These are phyloP conservation scores for Saccharomycopsis sp. DNA, from an alignment of 805 yeast genomes.

Conservation along the genomic window DNA sequence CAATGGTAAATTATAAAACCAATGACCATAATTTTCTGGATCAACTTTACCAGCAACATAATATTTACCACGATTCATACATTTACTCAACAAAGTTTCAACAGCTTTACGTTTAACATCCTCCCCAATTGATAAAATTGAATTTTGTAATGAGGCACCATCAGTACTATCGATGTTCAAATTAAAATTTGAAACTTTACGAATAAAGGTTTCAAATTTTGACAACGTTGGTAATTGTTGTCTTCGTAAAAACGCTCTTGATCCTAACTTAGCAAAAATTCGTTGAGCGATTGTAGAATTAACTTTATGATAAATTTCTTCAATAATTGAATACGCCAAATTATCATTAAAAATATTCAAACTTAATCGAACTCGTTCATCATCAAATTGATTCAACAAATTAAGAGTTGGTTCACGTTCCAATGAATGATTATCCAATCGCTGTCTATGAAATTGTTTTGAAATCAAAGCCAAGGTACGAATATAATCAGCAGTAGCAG, in stretches of 20 bases:
- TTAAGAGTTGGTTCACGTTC: slow-evolving; percentile 47
- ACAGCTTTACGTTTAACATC: slow-evolving; percentile 59
- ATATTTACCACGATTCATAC: slow-evolving; percentile 81
- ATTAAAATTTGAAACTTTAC: slow-evolving; percentile 61
- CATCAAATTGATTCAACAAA: slow-evolving; percentile 74
- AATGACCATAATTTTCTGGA: slow-evolving; percentile 71
- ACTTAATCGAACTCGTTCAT: slow-evolving; percentile 67
- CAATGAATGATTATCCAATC: slow-evolving; percentile 45
- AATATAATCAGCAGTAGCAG: slow-evolving; percentile 59
- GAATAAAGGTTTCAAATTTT: slow-evolving; percentile 71
- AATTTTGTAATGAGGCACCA: slow-evolving; percentile 62
- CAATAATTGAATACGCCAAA: slow-evolving; percentile 49
- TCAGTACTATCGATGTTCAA: slow-evolving; percentile 66
- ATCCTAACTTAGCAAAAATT: slow-evolving; percentile 70
- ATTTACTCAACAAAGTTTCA: slow-evolving; percentile 73
- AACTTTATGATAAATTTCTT: slow-evolving; percentile 74
- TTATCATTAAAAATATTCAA: slow-evolving; percentile 65
- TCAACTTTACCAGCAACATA: slow-evolving; percentile 84
- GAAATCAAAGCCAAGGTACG: slow-evolving; percentile 59
- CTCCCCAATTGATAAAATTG: slow-evolving; percentile 60
- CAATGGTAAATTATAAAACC: slow-evolving; percentile 71
- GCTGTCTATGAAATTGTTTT: slow-evolving; percentile 60
- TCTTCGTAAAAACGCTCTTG: slow-evolving; percentile 75
- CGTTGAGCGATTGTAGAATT: slow-evolving; percentile 82
- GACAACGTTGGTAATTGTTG: slow-evolving; percentile 78